These are phyloP conservation scores for Xylaria venustula DNA, from an alignment of 495 filamentous ascomycete species.

Conservation along the genomic window DNA sequence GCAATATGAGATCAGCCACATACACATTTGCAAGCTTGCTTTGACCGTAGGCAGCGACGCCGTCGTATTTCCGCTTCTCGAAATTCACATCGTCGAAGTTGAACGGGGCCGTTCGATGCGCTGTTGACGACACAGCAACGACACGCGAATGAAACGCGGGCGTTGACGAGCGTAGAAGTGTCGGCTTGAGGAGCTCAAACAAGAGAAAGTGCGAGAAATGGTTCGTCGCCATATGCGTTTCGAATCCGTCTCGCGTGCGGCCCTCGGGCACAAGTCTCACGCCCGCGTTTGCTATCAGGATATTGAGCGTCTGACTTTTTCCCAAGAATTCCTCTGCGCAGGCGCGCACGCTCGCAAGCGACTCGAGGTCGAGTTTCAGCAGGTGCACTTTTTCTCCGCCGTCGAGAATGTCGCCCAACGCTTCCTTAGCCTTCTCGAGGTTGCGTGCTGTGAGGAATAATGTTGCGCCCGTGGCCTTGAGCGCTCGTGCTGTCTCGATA, in stretches of 20 bases:
- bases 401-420: constrained; percentile 29
- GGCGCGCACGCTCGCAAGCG: constrained; percentile 28
- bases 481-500: constrained; percentile 47
- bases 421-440: constrained; percentile 29
- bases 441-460: constrained; percentile 45
- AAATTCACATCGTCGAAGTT: constrained; percentile 48
- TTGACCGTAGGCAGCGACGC: constrained; percentile 38
- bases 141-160: constrained; percentile 30
- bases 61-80: constrained; percentile 24
- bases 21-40: constrained; percentile 54
- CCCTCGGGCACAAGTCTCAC: constrained; percentile 44
- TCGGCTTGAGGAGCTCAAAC: constrained; percentile 47
- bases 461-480: constrained; percentile 47
- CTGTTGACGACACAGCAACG: constrained; percentile 36
- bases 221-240: constrained; percentile 51
- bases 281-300: constrained; percentile 29
- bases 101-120: constrained; percentile 37
- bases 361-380: constrained; percentile 37
- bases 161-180: constrained; percentile 37
- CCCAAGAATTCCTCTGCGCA: constrained; percentile 37
- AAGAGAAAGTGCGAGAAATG: constrained; percentile 54
- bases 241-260: constrained; percentile 46
- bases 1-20: background rate
- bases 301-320: constrained; percentile 32
- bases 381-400: constrained; percentile 32